These are phyloP conservation scores for Plasmodium gonderi DNA, from an alignment of 169 alveolate species.

Conservation along the genomic window DNA sequence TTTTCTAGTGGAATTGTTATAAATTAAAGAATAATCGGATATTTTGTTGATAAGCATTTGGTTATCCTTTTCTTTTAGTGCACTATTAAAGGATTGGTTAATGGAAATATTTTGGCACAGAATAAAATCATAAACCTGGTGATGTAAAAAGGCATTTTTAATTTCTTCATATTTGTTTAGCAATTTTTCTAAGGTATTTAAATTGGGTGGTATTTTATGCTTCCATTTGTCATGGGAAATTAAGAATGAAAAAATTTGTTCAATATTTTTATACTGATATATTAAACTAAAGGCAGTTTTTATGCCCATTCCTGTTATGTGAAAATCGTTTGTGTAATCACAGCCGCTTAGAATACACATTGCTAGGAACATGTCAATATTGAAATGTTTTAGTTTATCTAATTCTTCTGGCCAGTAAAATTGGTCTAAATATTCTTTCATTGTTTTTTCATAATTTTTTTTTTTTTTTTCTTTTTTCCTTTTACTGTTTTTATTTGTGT, in stretches of 20 bases:
- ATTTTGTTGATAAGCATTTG: slow-evolving; percentile 7
- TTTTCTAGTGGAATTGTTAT: background rate
- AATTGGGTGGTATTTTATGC: slow-evolving; percentile 79
- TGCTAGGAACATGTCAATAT: slow-evolving; percentile 80
- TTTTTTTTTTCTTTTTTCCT: background rate
- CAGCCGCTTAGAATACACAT: slow-evolving; percentile 87
- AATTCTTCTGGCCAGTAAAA: slow-evolving; percentile 73
- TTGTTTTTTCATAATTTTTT: slow-evolving; percentile 53
- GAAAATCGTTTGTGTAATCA: slow-evolving; percentile 85
- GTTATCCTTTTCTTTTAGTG: background rate
- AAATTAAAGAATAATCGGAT: slow-evolving; percentile 3
- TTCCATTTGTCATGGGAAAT: slow-evolving; percentile 76
- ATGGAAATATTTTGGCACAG: slow-evolving; percentile 26
- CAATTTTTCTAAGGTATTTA: slow-evolving; percentile 74
- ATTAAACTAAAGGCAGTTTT: slow-evolving; percentile 80
- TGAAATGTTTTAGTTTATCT: slow-evolving; percentile 78
- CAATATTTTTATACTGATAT: slow-evolving; percentile 74
- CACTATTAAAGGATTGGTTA: slow-evolving; percentile 35
- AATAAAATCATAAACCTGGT: slow-evolving; percentile 80
- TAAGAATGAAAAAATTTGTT: slow-evolving; percentile 67
- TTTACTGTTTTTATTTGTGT: background rate
- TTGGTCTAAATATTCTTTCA: slow-evolving; percentile 46
- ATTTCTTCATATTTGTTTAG: slow-evolving; percentile 76
- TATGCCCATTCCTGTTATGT: slow-evolving; percentile 86
- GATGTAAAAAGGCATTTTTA: slow-evolving; percentile 80